phyloP scores from a whole-genome alignment of 2,329 filamentous ascomycete species.

The Annulohypoxylon truncatum region DNA sequence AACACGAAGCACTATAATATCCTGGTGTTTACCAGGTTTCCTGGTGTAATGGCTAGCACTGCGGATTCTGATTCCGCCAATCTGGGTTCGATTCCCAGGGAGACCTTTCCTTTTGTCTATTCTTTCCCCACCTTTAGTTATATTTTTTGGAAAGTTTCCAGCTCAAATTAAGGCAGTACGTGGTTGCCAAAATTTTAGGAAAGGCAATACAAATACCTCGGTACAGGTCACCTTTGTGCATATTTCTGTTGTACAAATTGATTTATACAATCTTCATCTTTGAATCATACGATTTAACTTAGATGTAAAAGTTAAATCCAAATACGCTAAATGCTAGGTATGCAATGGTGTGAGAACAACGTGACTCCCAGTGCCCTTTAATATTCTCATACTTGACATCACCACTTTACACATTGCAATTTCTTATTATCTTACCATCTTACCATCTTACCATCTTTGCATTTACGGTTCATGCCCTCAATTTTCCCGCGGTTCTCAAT shows the following conservation, averaged over 20 bases:
- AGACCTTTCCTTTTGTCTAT: constrained; percentile 30
- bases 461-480: constrained; percentile 27
- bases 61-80: constrained; percentile 44
- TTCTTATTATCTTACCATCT: too few relatives aligned
- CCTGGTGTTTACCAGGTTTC: too few relatives aligned
- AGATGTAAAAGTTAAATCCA: neutral
- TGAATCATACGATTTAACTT: neutral
- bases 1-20: too few relatives aligned
- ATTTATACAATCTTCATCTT: too few relatives aligned
- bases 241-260: too few relatives aligned
- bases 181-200: too few relatives aligned
- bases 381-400: neutral
- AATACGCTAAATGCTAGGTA: neutral
- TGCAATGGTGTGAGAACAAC: constrained; percentile 3
- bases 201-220: too few relatives aligned
- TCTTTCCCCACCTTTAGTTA: too few relatives aligned
- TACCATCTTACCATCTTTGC: too few relatives aligned
- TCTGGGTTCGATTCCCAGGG: constrained; percentile 45
- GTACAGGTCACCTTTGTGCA: neutral
- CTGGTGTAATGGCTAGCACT: constrained; percentile 44
- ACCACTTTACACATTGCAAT: neutral
- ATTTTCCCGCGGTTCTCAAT: constrained; percentile 20
- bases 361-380: constrained; percentile 10
- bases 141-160: too few relatives aligned
- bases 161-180: too few relatives aligned